Evolutionary conservation across 2,329 filamentous ascomycete species (phyloP).

Genomic region (Chaetomium sp.): DNA sequence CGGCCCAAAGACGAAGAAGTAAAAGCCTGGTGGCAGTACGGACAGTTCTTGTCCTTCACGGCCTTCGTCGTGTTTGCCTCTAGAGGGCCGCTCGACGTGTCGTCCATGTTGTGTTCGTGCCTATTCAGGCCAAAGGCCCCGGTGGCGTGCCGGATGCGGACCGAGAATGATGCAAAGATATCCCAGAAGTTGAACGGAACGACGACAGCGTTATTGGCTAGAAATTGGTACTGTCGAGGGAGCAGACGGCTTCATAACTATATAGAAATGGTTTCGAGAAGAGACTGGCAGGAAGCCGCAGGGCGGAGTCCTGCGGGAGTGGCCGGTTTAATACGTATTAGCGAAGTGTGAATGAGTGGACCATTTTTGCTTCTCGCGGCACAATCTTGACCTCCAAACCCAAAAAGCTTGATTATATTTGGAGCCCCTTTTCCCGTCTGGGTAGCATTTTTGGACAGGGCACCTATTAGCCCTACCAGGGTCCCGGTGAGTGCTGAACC

Average conservation of each 20-base stretch:
- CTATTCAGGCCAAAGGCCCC: neutral
- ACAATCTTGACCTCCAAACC: conserved; percentile 20
- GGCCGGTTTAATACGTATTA: conserved; percentile 15
- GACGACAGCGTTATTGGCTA: conserved; percentile 9
- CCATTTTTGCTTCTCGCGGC: conserved; percentile 26
- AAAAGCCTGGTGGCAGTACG: conserved; percentile 85
- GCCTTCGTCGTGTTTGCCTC: conserved; percentile 51
- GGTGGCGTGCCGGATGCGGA: conserved; percentile 1
- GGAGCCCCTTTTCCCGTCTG: conserved; percentile 25
- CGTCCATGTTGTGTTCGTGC: conserved; percentile 35
- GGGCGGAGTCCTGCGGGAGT: conserved; percentile 1
- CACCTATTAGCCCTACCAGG: conserved; percentile 24
- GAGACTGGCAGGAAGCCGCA: neutral
- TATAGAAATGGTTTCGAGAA: neutral
- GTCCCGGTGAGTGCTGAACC: conserved; percentile 12
- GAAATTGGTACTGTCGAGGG: conserved; percentile 22
- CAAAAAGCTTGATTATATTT: conserved; percentile 18
- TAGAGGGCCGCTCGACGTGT: conserved; percentile 39
- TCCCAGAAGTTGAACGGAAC: neutral
- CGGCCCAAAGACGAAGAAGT: conserved; percentile 92
- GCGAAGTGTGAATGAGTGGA: conserved; percentile 17
- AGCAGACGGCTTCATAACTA: conserved; percentile 1
- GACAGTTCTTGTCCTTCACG: conserved; percentile 83
- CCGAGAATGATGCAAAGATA: neutral
- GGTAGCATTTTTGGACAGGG: conserved; percentile 26